Evolutionary conservation across 176 grass and related monocot genomes (phyloP).

Genomic region (Bothriochloa decipiens): DNA sequence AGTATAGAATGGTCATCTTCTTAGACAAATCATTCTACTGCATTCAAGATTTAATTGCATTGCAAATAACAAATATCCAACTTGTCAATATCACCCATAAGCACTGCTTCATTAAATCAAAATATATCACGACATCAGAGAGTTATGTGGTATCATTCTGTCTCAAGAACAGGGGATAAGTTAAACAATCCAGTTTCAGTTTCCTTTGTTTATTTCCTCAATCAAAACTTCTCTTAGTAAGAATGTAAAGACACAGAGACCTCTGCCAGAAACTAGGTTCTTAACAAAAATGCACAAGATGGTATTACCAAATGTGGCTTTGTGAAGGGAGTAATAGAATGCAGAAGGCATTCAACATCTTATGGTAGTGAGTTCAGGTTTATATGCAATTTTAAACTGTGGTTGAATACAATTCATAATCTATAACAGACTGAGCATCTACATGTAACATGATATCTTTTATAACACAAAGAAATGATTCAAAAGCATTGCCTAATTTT

Average conservation of each 20-base stretch:
- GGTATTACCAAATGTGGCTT: background rate
- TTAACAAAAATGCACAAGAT: background rate
- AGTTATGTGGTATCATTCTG: background rate
- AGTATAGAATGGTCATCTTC: constrained; percentile 21
- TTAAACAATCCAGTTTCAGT: constrained; percentile 18
- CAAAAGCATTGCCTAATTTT: background rate
- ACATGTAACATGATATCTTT: background rate
- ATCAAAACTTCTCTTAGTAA: background rate
- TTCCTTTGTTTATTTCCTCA: background rate
- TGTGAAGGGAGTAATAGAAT: background rate
- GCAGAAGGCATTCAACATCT: background rate
- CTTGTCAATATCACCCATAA: background rate
- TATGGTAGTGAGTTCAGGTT: background rate
- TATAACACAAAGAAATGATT: constrained; percentile 24
- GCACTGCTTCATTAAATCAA: background rate
- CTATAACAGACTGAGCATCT: background rate
- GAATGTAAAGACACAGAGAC: background rate
- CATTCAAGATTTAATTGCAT: constrained; percentile 8
- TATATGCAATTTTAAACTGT: background rate
- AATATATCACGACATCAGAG: constrained; percentile 1
- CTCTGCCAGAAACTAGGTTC: background rate
- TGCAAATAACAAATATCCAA: background rate
- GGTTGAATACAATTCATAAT: constrained; percentile 3
- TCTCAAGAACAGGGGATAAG: background rate
- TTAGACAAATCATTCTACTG: background rate